Evolutionary conservation across 192 early-diverging fungal genomes (phyloP).

Genomic region (Podochytrium sp.): DNA sequence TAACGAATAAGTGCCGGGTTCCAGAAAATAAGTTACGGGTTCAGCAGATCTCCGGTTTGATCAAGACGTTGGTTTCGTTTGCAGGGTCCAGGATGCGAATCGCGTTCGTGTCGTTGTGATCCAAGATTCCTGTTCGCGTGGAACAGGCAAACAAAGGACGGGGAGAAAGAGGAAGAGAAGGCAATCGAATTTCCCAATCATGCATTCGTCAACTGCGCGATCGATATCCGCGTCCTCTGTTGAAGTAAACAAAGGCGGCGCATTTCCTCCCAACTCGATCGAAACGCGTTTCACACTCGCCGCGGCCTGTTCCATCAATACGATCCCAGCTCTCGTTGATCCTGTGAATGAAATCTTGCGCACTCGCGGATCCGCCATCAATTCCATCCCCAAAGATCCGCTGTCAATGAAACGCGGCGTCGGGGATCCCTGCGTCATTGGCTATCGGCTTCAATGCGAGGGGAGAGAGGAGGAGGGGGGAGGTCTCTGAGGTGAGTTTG

Average conservation of each 20-base stretch:
- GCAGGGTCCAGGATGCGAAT: too few species aligned
- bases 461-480: constrained; percentile 40
- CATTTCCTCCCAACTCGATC: constrained; percentile 55
- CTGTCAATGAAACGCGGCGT: constrained; percentile 68
- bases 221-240: constrained; percentile 48
- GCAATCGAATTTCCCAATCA: constrained; percentile 45
- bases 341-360: constrained; percentile 82
- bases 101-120: too few species aligned
- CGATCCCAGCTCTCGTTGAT: constrained; percentile 72
- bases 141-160: too few species aligned
- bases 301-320: constrained; percentile 63
- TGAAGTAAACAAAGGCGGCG: constrained; percentile 56
- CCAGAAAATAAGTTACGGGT: too few species aligned
- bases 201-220: constrained; percentile 46
- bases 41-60: too few species aligned
- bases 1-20: too few species aligned
- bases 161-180: too few species aligned
- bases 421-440: constrained; percentile 56
- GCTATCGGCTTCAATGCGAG: constrained; percentile 40
- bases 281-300: constrained; percentile 55
- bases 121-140: too few species aligned
- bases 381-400: constrained; percentile 59
- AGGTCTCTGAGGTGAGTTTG: constrained; percentile 62
- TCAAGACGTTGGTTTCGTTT: too few species aligned
- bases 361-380: constrained; percentile 41